Percentiles rank a stretch among this genome's conserved stretches.
Conservation (phyloP, 1,284 basidiomycete species). For the Malassezia globosa region DNA sequence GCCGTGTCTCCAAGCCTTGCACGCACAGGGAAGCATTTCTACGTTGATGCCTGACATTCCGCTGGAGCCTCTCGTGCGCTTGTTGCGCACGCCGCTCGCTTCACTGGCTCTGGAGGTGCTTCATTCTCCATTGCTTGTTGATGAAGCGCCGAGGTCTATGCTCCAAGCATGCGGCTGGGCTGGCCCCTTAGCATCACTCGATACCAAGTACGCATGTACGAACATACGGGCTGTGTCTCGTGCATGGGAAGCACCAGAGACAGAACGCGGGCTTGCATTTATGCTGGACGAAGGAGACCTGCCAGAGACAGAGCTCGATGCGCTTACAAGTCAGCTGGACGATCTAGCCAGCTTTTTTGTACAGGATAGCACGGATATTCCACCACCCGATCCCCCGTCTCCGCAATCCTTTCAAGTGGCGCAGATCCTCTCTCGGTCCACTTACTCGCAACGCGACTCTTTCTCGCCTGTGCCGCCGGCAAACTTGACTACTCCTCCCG, state of each 20-base stretch:
- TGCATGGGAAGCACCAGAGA: constrained; percentile 17
- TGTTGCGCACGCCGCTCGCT: constrained; percentile 73
- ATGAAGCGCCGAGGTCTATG: constrained; percentile 54
- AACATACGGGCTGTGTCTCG: constrained; percentile 37
- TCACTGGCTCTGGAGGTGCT: constrained; percentile 77
- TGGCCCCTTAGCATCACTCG: constrained; percentile 15
- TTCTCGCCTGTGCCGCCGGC: too few relatives aligned
- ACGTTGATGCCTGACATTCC: constrained; percentile 62
- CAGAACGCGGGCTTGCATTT: neutral
- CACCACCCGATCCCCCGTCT: constrained; percentile 17
- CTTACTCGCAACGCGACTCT: constrained; percentile 14
- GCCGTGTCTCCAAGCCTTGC: constrained; percentile 60
- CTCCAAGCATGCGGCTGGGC: constrained; percentile 49
- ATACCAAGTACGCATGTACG: constrained; percentile 31
- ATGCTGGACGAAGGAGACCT: constrained; percentile 22
- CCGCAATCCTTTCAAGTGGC: too few relatives aligned
- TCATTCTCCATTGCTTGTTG: constrained; percentile 62
- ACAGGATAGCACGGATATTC: constrained; percentile 24
- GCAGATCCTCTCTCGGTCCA: constrained; percentile 29
- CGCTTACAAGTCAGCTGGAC: constrained; percentile 41
- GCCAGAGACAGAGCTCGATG: constrained; percentile 22
- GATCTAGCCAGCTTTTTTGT: constrained; percentile 42
- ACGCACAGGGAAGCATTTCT: neutral
- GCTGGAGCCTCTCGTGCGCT: constrained; percentile 74
- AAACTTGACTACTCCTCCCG: too few relatives aligned